Evolutionary conservation across 306 rosid species (phyloP).

Genomic region (Medicago arabica): DNA sequence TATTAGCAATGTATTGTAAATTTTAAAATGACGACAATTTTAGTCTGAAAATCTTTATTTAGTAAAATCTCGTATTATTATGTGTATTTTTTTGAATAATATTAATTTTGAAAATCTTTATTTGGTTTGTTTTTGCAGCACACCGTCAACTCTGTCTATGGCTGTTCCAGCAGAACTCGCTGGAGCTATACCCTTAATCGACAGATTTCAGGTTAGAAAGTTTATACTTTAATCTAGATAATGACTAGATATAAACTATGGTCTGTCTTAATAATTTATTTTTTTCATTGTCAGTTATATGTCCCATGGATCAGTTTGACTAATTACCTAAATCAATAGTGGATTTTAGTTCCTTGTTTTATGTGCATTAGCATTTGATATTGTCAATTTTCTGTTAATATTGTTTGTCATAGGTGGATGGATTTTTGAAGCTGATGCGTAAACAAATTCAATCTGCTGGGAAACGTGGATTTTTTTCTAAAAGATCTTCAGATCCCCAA

Average conservation of each 20-base stretch:
- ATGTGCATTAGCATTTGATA: constrained; percentile 17
- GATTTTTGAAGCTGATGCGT: constrained; percentile 85
- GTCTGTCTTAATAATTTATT: neutral
- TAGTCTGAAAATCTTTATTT: constrained; percentile 12
- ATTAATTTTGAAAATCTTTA: constrained; percentile 1
- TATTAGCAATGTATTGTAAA: neutral
- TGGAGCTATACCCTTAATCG: constrained; percentile 90
- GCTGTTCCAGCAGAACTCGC: constrained; percentile 84
- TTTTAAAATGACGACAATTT: constrained; percentile 11
- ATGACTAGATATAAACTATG: neutral
- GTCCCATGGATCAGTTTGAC: constrained; percentile 4
- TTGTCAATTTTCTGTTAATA: constrained; percentile 5
- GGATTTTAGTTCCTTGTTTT: constrained; percentile 24
- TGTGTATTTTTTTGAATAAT: neutral
- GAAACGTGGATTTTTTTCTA: constrained; percentile 89
- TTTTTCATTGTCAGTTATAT: neutral
- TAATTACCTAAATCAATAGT: neutral
- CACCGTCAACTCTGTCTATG: constrained; percentile 74
- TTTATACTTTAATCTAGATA: constrained; percentile 4
- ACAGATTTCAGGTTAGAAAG: constrained; percentile 77
- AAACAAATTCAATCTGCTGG: constrained; percentile 96
- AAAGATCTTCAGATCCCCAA: constrained; percentile 80
- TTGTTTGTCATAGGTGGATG: constrained; percentile 74
- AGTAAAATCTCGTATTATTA: neutral
- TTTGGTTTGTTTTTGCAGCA: constrained; percentile 58